These are phyloP conservation scores for Seminavis robusta DNA, from an alignment of 108 stramenopile species.

Conservation along the genomic window DNA sequence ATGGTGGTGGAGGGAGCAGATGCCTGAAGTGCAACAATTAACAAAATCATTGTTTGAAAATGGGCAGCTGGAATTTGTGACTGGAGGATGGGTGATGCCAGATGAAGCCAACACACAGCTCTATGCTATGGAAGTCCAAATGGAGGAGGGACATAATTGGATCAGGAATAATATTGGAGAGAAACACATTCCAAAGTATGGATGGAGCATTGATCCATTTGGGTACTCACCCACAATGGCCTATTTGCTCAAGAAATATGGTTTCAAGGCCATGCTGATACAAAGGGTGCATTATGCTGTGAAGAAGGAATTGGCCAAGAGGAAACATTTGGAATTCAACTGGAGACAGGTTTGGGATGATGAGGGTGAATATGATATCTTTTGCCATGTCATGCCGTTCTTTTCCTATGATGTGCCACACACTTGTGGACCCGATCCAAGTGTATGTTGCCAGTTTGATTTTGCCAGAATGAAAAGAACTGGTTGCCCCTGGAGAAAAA, in stretches of 20 bases:
- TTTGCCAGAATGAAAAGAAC: constrained; percentile 39
- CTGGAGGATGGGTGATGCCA: constrained; percentile 65
- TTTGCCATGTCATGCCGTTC: constrained; percentile 64
- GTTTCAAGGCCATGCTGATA: constrained; percentile 55
- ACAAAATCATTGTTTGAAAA: constrained; percentile 18
- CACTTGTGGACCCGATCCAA: constrained; percentile 65
- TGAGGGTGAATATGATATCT: constrained; percentile 49
- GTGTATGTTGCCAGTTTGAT: constrained; percentile 59
- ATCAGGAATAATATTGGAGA: constrained; percentile 42
- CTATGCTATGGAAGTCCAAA: constrained; percentile 65
- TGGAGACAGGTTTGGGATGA: constrained; percentile 67
- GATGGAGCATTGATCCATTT: constrained; percentile 70
- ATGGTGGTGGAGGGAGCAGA: constrained; percentile 70
- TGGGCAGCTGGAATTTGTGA: constrained; percentile 57
- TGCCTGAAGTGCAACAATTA: not conserved
- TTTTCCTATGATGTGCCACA: constrained; percentile 64
- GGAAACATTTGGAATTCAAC: constrained; percentile 52
- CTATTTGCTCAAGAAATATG: constrained; percentile 43
- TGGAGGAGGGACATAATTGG: constrained; percentile 65
- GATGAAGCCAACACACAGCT: constrained; percentile 67
- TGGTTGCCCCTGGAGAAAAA: constrained; percentile 45
- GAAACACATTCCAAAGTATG: constrained; percentile 51
- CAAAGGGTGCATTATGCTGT: constrained; percentile 68
- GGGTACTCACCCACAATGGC: constrained; percentile 66
- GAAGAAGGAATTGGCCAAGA: constrained; percentile 58